A percentile compares a stretch with the other conserved stretches of the same genome.
Evolutionary conservation across 2,329 filamentous ascomycete species (phyloP).

Genomic region (Penicillium sclerotigenum): DNA sequence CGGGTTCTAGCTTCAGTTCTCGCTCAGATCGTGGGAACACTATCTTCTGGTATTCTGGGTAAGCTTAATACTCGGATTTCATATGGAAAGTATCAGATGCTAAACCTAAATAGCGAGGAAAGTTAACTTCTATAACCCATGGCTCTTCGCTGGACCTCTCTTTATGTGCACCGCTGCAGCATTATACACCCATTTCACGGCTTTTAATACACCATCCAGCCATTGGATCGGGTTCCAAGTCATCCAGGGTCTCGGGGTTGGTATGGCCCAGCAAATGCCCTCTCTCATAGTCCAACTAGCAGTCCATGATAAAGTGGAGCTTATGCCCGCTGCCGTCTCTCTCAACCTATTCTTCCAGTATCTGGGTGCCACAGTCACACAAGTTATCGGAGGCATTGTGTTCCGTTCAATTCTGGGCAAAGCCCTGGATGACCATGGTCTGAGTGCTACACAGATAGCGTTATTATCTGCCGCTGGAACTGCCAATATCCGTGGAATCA

Average conservation of each 20-base stretch:
- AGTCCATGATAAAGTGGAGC: slow-evolving; percentile 1
- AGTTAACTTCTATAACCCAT: slow-evolving; percentile 2
- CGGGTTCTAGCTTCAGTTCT: neutral
- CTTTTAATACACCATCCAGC: slow-evolving; percentile 1
- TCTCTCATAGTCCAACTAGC: slow-evolving; percentile 3
- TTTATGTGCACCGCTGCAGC: slow-evolving; percentile 2
- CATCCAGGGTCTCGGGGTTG: slow-evolving; percentile 6
- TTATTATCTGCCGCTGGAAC: neutral
- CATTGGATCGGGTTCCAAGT: slow-evolving; percentile 8
- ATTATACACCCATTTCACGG: neutral
- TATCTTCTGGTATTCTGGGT: neutral
- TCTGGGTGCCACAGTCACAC: neutral
- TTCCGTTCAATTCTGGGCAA: neutral
- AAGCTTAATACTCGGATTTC: neutral
- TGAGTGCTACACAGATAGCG: neutral
- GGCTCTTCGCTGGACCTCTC: slow-evolving; percentile 1
- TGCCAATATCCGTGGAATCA: neutral
- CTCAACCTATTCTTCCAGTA: slow-evolving; percentile 5
- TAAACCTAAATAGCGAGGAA: neutral
- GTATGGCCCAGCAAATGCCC: slow-evolving; percentile 7
- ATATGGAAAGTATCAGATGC: neutral
- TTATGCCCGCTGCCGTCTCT: slow-evolving; percentile 2
- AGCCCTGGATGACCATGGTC: neutral
- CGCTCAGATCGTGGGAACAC: neutral
- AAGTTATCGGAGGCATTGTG: neutral